These are phyloP conservation scores for Stenogyne calaminthoides DNA, from an alignment of 305 asterid species.

Conservation along the genomic window DNA sequence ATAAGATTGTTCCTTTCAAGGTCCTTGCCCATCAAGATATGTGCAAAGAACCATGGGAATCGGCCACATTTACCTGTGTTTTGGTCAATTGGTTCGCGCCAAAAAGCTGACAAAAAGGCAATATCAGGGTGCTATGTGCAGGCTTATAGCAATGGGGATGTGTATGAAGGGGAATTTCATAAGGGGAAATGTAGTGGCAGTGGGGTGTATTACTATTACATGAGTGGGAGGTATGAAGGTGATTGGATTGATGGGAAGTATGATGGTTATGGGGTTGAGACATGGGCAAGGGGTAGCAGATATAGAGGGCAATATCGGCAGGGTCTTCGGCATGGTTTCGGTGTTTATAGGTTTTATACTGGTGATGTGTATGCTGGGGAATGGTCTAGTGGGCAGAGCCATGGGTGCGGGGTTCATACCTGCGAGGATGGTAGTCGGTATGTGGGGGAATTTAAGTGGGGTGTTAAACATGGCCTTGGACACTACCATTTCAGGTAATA, in stretches of 20 bases:
- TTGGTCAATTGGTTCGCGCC: slow-evolving; percentile 88
- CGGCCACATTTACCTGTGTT: slow-evolving; percentile 73
- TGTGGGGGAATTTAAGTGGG: slow-evolving; percentile 93
- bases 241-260: slow-evolving; percentile 97
- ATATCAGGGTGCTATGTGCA: slow-evolving; percentile 84
- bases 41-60: slow-evolving; percentile 46
- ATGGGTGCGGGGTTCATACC: slow-evolving; percentile 92
- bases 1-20: slow-evolving; percentile 68
- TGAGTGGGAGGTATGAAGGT: slow-evolving; percentile 97
- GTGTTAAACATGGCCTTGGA: slow-evolving; percentile 93
- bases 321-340: slow-evolving; percentile 93
- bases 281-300: slow-evolving; percentile 93
- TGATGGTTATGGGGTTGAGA: slow-evolving; percentile 91
- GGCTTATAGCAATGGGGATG: slow-evolving; percentile 92
- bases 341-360: slow-evolving; percentile 87
- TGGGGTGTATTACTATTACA: slow-evolving; percentile 93
- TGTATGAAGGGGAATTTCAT: slow-evolving; percentile 93
- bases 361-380: slow-evolving; percentile 97
- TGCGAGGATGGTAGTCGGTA: slow-evolving; percentile 88
- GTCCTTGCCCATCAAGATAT: slow-evolving; percentile 71
- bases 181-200: slow-evolving; percentile 91
- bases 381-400: slow-evolving; percentile 95
- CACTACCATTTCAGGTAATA: slow-evolving; percentile 91
- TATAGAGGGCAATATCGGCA: slow-evolving; percentile 87
- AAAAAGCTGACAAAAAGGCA: slow-evolving; percentile 56